Conservation (phyloP, 352 stramenopile genomes). For the Achlya hypogyna region DNA sequence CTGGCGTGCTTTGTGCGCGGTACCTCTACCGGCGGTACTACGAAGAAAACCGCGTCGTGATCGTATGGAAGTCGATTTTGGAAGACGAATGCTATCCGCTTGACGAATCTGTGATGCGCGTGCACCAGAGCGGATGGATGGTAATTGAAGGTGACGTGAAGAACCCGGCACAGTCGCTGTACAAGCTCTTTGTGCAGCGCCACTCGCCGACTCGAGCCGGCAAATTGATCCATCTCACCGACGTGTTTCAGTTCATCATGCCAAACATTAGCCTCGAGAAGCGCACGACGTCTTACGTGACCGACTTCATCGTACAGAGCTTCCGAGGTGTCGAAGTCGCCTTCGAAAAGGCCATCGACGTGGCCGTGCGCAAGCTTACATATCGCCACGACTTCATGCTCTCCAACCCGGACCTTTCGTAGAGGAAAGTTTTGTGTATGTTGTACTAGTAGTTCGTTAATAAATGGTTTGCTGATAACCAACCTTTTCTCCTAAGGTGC, state of each 20-base stretch:
- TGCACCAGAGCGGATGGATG: constrained; percentile 19
- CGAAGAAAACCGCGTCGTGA: constrained; percentile 15
- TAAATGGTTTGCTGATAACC: not conserved
- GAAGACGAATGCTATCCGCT: constrained; percentile 22
- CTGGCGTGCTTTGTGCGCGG: constrained; percentile 11
- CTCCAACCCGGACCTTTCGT: constrained; percentile 11
- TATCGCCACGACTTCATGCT: constrained; percentile 15
- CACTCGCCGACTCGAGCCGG: constrained; percentile 17
- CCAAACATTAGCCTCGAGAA: constrained; percentile 19
- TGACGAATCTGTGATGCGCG: constrained; percentile 18
- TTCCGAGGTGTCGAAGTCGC: constrained; percentile 19
- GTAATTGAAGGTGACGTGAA: constrained; percentile 1
- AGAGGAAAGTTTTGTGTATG: not conserved
- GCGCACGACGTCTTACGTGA: constrained; percentile 17
- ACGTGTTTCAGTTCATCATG: constrained; percentile 22
- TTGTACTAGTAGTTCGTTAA: not conserved
- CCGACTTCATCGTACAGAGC: constrained; percentile 18
- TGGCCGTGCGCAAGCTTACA: constrained; percentile 19
- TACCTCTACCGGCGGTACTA: constrained; percentile 20
- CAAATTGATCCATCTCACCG: constrained; percentile 19
- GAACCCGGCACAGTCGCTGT: not conserved
- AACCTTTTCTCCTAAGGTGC: too few species aligned
- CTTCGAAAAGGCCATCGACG: constrained; percentile 21
- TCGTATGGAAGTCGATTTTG: constrained; percentile 20
- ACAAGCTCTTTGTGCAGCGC: constrained; percentile 20